Evolutionary conservation across 2,329 filamentous ascomycete species (phyloP).

Genomic region (Neonectria faginata): DNA sequence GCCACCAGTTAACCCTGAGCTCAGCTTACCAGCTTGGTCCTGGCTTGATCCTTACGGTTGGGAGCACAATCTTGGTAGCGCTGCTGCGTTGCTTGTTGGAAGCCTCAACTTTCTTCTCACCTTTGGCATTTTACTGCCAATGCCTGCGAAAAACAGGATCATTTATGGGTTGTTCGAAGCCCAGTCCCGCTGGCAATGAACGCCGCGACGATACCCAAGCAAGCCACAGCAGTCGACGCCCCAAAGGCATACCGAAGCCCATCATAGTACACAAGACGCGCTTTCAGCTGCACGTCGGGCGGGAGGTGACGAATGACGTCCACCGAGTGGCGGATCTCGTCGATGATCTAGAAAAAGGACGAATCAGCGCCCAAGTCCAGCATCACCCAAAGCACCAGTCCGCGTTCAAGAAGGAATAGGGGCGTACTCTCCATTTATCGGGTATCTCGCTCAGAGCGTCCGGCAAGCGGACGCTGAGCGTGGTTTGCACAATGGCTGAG

Average conservation of each 20-base stretch:
- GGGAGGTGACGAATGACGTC: conserved; percentile 66
- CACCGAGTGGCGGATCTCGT: conserved; percentile 71
- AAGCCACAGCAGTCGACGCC: conserved; percentile 64
- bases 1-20: background rate
- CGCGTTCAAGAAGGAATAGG: conserved; percentile 38
- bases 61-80: background rate
- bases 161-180: conserved; percentile 46
- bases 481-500: conserved; percentile 72
- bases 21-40: background rate
- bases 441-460: conserved; percentile 65
- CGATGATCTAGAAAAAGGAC: conserved; percentile 61
- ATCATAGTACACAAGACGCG: conserved; percentile 69
- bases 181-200: conserved; percentile 47
- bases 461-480: conserved; percentile 65
- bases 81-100: background rate
- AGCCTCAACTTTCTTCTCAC: background rate
- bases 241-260: conserved; percentile 68
- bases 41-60: too few relatives aligned
- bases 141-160: background rate
- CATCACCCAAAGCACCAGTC: background rate
- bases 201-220: conserved; percentile 55
- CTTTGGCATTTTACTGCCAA: background rate
- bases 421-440: conserved; percentile 68
- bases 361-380: conserved; percentile 33
- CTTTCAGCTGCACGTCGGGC: conserved; percentile 66